Base-by-base conservation (phyloP, 176 grass and related monocot genomes). In the Tillandsia leiboldiana region DNA sequence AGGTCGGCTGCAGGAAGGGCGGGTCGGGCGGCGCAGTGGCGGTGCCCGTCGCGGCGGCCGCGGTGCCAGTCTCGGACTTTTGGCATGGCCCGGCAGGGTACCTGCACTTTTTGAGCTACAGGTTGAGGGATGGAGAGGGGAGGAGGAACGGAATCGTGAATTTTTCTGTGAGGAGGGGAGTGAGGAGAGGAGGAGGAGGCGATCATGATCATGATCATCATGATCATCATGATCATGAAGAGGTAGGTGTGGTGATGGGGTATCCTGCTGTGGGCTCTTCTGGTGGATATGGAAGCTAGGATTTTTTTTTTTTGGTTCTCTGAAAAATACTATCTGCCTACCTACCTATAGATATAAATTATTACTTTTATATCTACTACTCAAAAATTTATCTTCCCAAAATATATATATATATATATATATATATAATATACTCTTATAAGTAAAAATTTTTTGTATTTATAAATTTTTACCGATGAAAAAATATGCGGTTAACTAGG, bases 91-190 rank as follows among this genome's bases (percentile, higher is more conserved):
- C 85, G 11, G 72, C 59, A 0, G 89, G 89, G 0, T 68, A 91
- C 76, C 82, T 87, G 66, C 89, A 91, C 72, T 88, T 82, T 75
- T 83, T 91, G 64, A 88, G 85, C 68, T 88, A 88, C 68, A 77
- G 89, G 8, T 63, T 88, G 0, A 79, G 68, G 27, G 49, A 78
- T 63, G 53, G 69, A 24, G 13, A 49, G 3, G 42, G 2, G 0
- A 72, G 42, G 28, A 75, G 71, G 62, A 88, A 88, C 51, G 85
- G 85, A 7, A 83, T 88, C 48, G 76, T 88, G 15, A 88, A 92
- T 73, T 69, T 92, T 62, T 83, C 72, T 51, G 79, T 92, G 68
- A 80, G 2, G 79, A 88, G 82, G 69, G 1, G 83, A 8, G 52
- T 18, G 69, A 70, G 65, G 66, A 51, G 1, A 50, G 3, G 0